These are phyloP conservation scores for Phytophthora sp. DNA, from an alignment of 352 stramenopile species.

Conservation along the genomic window DNA sequence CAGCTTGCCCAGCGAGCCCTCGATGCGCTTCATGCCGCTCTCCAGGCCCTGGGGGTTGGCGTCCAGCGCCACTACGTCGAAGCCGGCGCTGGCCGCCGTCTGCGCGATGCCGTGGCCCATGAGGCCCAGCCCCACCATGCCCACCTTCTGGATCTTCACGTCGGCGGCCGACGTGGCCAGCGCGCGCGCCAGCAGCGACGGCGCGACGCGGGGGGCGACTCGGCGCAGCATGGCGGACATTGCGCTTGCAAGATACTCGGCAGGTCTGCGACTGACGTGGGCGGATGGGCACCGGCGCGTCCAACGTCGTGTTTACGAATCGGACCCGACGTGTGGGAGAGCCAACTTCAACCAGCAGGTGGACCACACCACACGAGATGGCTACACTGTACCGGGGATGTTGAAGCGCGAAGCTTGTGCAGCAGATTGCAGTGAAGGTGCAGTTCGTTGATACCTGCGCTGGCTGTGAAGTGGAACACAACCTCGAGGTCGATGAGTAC, in stretches of 20 bases:
- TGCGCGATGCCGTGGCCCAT: conserved; percentile 99
- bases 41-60: conserved; percentile 76
- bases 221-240: conserved; percentile 10
- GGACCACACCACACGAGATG: no score
- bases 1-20: conserved; percentile 92
- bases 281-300: neutral
- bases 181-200: conserved; percentile 26
- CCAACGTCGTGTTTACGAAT: conserved; percentile 23
- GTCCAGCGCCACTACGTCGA: conserved; percentile 86
- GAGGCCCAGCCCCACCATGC: conserved; percentile 96
- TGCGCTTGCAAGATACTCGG: no score
- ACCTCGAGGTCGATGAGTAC: no score
- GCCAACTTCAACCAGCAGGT: conserved; percentile 32
- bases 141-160: conserved; percentile 85
- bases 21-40: conserved; percentile 92
- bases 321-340: conserved; percentile 13
- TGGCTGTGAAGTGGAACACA: no score
- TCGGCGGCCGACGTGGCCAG: conserved; percentile 39
- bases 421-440: no score
- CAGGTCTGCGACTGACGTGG: conserved; percentile 17
- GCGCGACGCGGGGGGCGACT: conserved; percentile 14
- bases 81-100: conserved; percentile 86
- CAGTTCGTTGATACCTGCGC: no score
- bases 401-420: no score
- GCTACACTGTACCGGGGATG: no score